Evolutionary conservation across 352 stramenopile genomes (phyloP), one percentile per base, ranked within the genome.

Genomic region (Globisporangium uncinulatum): DNA sequence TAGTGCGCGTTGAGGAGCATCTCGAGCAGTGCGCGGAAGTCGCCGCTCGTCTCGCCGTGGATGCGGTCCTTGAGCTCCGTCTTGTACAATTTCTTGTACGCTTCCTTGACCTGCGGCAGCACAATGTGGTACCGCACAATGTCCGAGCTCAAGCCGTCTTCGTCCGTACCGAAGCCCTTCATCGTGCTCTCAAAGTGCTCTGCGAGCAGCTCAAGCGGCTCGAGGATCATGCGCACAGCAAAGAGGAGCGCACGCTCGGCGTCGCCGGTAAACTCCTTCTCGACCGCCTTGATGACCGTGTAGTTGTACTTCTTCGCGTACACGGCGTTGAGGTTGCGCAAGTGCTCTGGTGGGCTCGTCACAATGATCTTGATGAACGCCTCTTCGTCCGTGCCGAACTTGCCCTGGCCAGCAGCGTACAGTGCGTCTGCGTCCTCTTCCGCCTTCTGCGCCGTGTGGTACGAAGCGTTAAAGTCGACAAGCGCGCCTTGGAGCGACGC

Each of bases 231-330:
- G 36, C 69, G 61, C 21, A 83, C 64, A 2, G 87, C 57, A 48
- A 83, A 87, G 50, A 74, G 74, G 31, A 93, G 77, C 62, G 64
- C 76, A 24, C 74, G 76, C 69, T 88, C 86, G 31, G 83, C 83
- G 53, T 91, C 76, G 7, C 83, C 80, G 32, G 77, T 87, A 49
- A 93, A 93, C 63, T 93, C 83, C 59, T 86, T 91, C 32, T 93
- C 75, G 5, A 93, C 65, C 1, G 83, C 83, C 53, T 87, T 86
- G 31, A 67, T 69, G 51, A 93, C 82, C 54, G 83, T 86, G 65
- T 91, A 85, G 63, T 74, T 85, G 69, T 91, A 86, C 74, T 91
- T 89, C 62, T 67, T 65, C 31, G 80, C 68, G 58, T 93, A 93
- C 44, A 82, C 83, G 0, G 70, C 67, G 63, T 93, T 71, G 54